A percentile compares a stretch with the other conserved stretches of the same genome.
phyloP scores from a whole-genome alignment of 495 filamentous ascomycete species.

The Bombardia bombarda region DNA sequence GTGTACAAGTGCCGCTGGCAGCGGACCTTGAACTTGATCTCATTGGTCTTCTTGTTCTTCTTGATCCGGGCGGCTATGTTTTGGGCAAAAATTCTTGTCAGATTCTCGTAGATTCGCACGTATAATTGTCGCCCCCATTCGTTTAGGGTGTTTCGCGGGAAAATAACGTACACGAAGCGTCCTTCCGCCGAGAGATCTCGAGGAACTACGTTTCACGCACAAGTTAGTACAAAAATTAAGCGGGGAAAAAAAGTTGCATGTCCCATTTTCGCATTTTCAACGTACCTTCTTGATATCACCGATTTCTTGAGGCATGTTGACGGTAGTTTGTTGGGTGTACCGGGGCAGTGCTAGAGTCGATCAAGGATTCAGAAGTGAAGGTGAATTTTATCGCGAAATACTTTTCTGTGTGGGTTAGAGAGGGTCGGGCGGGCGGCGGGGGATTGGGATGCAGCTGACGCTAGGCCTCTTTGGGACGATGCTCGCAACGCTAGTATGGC shows the following conservation, averaged over 20 bases:
- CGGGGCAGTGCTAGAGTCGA: slow-evolving; percentile 15
- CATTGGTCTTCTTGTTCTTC: slow-evolving; percentile 76
- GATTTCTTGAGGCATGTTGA: slow-evolving; percentile 93
- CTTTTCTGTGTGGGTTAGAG: slow-evolving; percentile 31
- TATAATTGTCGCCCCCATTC: not conserved
- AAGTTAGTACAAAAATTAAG: slow-evolving; percentile 22
- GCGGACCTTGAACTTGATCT: slow-evolving; percentile 99
- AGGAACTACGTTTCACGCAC: slow-evolving; percentile 71
- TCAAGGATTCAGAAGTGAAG: slow-evolving; percentile 13
- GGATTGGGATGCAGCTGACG: too few relatives aligned
- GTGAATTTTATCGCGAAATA: slow-evolving; percentile 24
- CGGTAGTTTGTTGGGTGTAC: slow-evolving; percentile 26
- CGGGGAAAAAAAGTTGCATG: not conserved
- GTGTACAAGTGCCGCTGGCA: slow-evolving; percentile 93
- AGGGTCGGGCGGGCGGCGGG: too few relatives aligned
- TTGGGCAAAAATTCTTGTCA: slow-evolving; percentile 27
- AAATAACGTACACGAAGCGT: slow-evolving; percentile 79
- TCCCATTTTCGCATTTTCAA: not conserved
- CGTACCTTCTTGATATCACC: slow-evolving; percentile 86
- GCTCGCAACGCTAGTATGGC: too few relatives aligned
- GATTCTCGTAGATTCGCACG: slow-evolving; percentile 9
- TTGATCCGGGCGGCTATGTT: slow-evolving; percentile 86
- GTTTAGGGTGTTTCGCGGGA: not conserved
- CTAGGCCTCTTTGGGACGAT: too few relatives aligned
- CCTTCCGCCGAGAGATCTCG: slow-evolving; percentile 98